Evolutionary conservation across 495 filamentous ascomycete genomes (phyloP), one percentile per base, ranked within the genome.

Genomic region (Penicillium simplicissimum): DNA sequence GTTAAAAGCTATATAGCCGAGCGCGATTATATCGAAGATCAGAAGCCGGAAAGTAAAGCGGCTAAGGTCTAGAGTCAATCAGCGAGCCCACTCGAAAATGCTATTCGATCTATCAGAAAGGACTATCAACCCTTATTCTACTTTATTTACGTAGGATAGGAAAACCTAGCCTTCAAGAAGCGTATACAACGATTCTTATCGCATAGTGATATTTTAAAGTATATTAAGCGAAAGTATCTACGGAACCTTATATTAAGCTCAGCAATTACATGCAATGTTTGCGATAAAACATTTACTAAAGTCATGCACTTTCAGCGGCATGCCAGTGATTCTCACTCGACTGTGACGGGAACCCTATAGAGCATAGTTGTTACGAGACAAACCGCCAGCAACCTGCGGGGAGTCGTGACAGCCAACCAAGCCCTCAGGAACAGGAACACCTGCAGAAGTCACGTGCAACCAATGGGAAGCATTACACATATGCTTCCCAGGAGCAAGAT

Each of bases 161-260:
- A 67, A 45, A 61, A 56, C 54, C 63, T 76, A 36, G 66, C 62
- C 48, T 59, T 70, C 21, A 52, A 63, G 58, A 67, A 68, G 61
- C 70, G 66, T 43, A 63, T 59, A 3, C 66, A 73, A 55, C 61
- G 52, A 55, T 76, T 75, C 62, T 55, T 55, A 28, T 74, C 56
- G 55, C 58, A 68, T 48, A 57, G 73, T 63, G 66, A 74, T 58
- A 57, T 79, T 53, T 76, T 64, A n/a, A 79, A 77, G 61, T 68
- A 79, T 60, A 77, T 79, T 40, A 76, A 76, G 64, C 64, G 69
- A 60, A 76, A 78, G 61, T 60, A 79, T 64, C 67, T 77, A 38
- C n/a, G 47, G 17, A 49, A 73, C 63, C 71, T 76, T 42, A 52
- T 53, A 13, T 57, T 8, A 34, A 57, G 37, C 52, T 37, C 63